A percentile compares a stretch with the other conserved stretches of the same genome.
These are phyloP conservation scores for Coprinellus aureogranulatus DNA, from an alignment of 768 basidiomycete species.

Conservation along the genomic window DNA sequence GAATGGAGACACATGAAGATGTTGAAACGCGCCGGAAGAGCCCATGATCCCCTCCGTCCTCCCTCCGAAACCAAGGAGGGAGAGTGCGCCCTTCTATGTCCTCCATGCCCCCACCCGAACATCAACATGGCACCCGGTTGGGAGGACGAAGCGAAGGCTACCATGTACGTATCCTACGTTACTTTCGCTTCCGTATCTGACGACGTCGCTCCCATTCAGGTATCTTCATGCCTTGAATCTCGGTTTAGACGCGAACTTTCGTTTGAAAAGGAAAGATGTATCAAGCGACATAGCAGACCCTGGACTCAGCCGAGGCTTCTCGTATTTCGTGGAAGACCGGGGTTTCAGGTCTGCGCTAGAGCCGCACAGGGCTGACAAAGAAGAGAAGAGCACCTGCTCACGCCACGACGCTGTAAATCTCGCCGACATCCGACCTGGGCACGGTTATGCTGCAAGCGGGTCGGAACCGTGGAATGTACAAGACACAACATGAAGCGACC, in stretches of 20 bases:
- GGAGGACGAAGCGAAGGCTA: background rate
- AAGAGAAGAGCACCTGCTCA: slow-evolving; percentile 23
- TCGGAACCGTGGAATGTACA: slow-evolving; percentile 26
- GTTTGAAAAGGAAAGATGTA: background rate
- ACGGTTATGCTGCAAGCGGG: slow-evolving; percentile 25
- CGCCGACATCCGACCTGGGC: slow-evolving; percentile 15
- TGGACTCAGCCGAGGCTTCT: slow-evolving; percentile 7
- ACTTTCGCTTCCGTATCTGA: no score
- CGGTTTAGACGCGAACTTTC: slow-evolving; percentile 2
- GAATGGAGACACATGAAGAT: slow-evolving; percentile 21
- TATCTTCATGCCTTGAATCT: background rate
- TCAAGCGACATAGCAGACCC: slow-evolving; percentile 10
- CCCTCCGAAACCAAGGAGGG: slow-evolving; percentile 12
- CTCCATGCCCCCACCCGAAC: slow-evolving; percentile 23
- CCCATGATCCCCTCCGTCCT: slow-evolving; percentile 8
- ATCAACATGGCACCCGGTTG: slow-evolving; percentile 16
- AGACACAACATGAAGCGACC: slow-evolving; percentile 29
- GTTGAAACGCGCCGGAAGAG: slow-evolving; percentile 22
- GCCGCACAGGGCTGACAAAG: background rate
- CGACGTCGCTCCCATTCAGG: no score
- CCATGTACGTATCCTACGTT: background rate
- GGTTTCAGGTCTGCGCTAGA: slow-evolving; percentile 8
- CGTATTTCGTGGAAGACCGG: slow-evolving; percentile 12
- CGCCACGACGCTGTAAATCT: slow-evolving; percentile 27
- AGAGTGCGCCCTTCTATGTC: slow-evolving; percentile 20